A percentile compares a stretch with the other conserved stretches of the same genome.
These are phyloP conservation scores for Arabidopsis lyrata DNA, from an alignment of 441 rosid genomes.

Conservation along the genomic window DNA sequence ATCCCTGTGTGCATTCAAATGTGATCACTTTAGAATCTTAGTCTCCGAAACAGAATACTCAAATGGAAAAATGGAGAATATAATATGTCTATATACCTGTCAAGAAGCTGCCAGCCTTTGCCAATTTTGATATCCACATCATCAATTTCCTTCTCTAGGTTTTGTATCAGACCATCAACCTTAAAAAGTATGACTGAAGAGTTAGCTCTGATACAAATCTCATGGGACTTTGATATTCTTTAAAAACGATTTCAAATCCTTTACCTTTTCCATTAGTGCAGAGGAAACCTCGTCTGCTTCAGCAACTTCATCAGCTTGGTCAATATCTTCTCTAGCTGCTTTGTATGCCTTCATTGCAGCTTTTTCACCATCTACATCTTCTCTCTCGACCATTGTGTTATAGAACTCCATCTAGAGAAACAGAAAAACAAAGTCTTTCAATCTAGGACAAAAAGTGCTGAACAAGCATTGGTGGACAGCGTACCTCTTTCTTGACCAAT, in stretches of 20 bases:
- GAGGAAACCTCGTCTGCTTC: slow-evolving; percentile 74
- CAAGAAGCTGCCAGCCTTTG: slow-evolving; percentile 79
- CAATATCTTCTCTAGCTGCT: slow-evolving; percentile 75
- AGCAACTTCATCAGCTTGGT: slow-evolving; percentile 53
- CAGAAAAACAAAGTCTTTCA: slow-evolving; percentile 19
- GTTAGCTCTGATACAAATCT: slow-evolving; percentile 29
- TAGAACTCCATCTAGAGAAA: slow-evolving; percentile 73
- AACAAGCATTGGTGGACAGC: slow-evolving; percentile 3
- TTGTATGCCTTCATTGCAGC: slow-evolving; percentile 73
- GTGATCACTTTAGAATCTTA: slow-evolving; percentile 6
- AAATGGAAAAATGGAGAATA: not conserved
- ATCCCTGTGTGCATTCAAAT: slow-evolving; percentile 57
- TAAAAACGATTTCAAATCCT: not conserved
- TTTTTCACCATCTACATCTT: slow-evolving; percentile 65
- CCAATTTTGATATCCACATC: slow-evolving; percentile 84
- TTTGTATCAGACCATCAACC: slow-evolving; percentile 89
- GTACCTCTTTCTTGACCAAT: slow-evolving; percentile 91
- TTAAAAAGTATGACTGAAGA: slow-evolving; percentile 40
- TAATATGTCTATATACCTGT: slow-evolving; percentile 57
- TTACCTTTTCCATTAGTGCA: slow-evolving; percentile 77
- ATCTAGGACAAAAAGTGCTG: slow-evolving; percentile 14
- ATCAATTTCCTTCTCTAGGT: slow-evolving; percentile 93
- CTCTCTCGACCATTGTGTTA: slow-evolving; percentile 75
- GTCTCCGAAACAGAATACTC: slow-evolving; percentile 5
- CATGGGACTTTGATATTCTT: not conserved